Evolutionary conservation across 805 yeast species (phyloP), one percentile per base, ranked within the genome.

Genomic region (Kluyveromyces aestuarii): DNA sequence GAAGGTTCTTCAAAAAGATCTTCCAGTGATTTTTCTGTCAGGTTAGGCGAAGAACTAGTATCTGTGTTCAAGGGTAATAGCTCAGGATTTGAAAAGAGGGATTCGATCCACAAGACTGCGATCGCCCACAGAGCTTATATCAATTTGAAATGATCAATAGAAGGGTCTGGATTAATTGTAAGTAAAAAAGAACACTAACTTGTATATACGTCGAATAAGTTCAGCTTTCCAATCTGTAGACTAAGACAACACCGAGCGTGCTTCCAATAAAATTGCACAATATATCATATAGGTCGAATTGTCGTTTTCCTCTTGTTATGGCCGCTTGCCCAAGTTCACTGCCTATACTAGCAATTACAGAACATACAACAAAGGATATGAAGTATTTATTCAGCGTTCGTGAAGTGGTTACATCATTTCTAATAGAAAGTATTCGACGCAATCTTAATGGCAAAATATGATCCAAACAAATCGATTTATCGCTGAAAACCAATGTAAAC

Each of bases 21-120:
- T 43, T 81, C 90, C 16, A 79, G 81, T 50, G 93, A 86, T 59
- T 85, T 85, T 59, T 73, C 95, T 1, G 97, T 93, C 38, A 79
- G 98, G 60, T 73, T 93, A 42, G 89, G 90, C 37, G 98, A 93
- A 69, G 98, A 93, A 68, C 78, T 93, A 50, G 63, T 87, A 37
- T 73, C 83, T 46, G 93, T 93, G 30, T 74, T 72, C 58, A 80
- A 78, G 57, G 96, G 96, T 46, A 81, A 79, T 60, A 80, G 91
- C 40, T 74, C 89, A 35, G 89, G 93, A 19, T 86, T 80, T 67
- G 97, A 88, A 54, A 89, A 86, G 73, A 81, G 83, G 68, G 77
- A 80, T 47, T 82, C 79, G 60, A 79, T 86, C 74, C 98, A 91
- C 69, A 87, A 83, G 70, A 72, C 79, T 51, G 96, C 97, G 41